Conservation (phyloP, 805 yeast genomes). For the Myxozyma sirexii region DNA sequence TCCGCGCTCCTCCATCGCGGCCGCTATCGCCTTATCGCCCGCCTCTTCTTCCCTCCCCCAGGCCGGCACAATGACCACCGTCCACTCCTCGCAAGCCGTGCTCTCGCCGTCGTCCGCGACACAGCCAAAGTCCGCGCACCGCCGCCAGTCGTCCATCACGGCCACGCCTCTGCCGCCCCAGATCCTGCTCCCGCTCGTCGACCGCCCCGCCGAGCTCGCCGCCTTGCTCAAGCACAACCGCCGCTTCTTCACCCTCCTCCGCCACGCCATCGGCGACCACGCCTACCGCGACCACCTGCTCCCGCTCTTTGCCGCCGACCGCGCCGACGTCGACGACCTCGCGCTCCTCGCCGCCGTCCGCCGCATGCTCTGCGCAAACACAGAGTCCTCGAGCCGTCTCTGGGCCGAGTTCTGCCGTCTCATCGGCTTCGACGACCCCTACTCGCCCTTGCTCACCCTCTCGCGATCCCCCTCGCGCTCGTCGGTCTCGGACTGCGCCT, state of each 20-base stretch:
- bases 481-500: background rate
- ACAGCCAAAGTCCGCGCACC: too few species aligned
- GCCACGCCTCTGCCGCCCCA: slow-evolving; percentile 27
- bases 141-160: slow-evolving; percentile 18
- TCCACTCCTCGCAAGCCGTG: too few species aligned
- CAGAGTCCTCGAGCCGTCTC: slow-evolving; percentile 11
- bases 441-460: background rate
- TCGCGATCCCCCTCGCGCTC: background rate
- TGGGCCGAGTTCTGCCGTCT: slow-evolving; percentile 31
- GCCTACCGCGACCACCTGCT: slow-evolving; percentile 18
- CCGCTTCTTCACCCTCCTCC: slow-evolving; percentile 22
- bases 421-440: slow-evolving; percentile 23
- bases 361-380: slow-evolving; percentile 11
- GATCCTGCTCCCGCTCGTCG: slow-evolving; percentile 29
- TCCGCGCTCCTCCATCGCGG: too few species aligned
- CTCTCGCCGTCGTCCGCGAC: too few species aligned
- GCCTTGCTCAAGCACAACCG: slow-evolving; percentile 17
- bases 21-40: too few species aligned
- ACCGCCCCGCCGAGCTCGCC: slow-evolving; percentile 28
- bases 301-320: slow-evolving; percentile 16
- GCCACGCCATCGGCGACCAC: slow-evolving; percentile 20
- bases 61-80: too few species aligned
- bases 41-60: too few species aligned
- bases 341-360: slow-evolving; percentile 13
- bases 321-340: slow-evolving; percentile 20